Evolutionary conservation across 169 alveolate genomes (phyloP), one percentile per base, ranked within the genome.

Genomic region (Plasmodium cynomolgi): DNA sequence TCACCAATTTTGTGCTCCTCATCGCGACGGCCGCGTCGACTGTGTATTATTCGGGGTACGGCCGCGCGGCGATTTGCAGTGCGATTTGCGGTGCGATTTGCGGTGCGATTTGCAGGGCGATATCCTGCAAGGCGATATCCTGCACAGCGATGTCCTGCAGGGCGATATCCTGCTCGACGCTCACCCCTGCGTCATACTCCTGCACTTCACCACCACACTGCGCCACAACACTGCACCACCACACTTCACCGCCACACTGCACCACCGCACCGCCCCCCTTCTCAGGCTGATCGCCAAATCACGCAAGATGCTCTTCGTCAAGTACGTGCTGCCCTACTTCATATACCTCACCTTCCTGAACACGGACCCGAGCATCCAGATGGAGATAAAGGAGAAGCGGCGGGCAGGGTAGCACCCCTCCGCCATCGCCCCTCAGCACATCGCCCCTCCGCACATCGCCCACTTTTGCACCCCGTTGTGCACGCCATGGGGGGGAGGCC

Each of bases 321-420:
- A 81, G 54, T 90, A 90, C 50, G 94, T 81, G 39, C 23, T 90
- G 44, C 94, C 94, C n/a, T 90, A 90, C 50, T 90, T 90, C 85
- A 90, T 90, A 41, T 90, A 90, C 47, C 82, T 90, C 33, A 90
- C 94, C 29, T 90, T 81, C 74, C 56, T 90, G 47, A 90, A 71
- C 71, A 90, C 94, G n/a, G 84, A 81, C 75, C 90, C 91, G 73
- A 71, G 56, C 31, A 81, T 90, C 26, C 90, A 81, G 34, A 68
- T 68, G 84, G 75, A 90, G 71, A 80, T 90, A 81, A 90, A 68
- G 73, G 91, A 81, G 62, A 71, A 90, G 83, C 71, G 83, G 34
- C 26, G 26, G 17, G 29, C 34, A 34, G 17, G 20, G 17, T 37
- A 23, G 13, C 37, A 17, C 20, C 34, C 44, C 13, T 7, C 15